These are phyloP conservation scores for Ceratocystis lukuohia DNA, from an alignment of 2,329 filamentous ascomycete species.

Conservation along the genomic window DNA sequence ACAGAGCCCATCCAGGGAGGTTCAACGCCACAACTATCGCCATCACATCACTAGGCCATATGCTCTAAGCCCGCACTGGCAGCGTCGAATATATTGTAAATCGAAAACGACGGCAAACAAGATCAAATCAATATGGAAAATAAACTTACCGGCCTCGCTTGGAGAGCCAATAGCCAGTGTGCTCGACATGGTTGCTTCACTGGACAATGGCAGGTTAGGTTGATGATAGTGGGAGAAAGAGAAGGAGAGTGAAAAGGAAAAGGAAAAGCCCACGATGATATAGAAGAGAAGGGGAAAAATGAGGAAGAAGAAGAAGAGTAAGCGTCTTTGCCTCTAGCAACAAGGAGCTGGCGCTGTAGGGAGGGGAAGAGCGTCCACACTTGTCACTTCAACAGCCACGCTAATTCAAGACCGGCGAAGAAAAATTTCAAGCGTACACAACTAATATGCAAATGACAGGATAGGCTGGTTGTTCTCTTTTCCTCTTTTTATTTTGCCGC, in stretches of 20 bases:
- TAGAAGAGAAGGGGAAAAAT: not conserved
- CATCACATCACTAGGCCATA: too few species aligned
- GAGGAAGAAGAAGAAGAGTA: constrained; percentile 16
- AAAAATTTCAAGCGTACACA: constrained; percentile 3
- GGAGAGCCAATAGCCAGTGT: constrained; percentile 18
- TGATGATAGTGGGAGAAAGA: constrained; percentile 25
- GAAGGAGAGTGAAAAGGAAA: not conserved
- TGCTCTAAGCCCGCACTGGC: not conserved
- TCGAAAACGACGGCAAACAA: not conserved
- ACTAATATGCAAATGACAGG: not conserved
- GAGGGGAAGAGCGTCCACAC: not conserved
- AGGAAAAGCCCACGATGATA: constrained; percentile 13
- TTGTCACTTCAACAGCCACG: not conserved
- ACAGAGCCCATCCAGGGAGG: not conserved
- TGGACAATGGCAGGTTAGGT: constrained; percentile 5
- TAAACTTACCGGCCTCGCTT: constrained; percentile 19
- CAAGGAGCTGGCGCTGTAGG: constrained; percentile 1
- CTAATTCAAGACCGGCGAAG: constrained; percentile 2
- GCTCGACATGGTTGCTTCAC: constrained; percentile 19
- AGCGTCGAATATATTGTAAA: not conserved
- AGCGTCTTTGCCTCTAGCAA: constrained; percentile 9
- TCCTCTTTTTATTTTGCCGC: not conserved
- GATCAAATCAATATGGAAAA: not conserved
- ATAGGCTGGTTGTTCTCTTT: not conserved
- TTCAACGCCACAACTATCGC: not conserved